Evolutionary conservation across 108 stramenopile genomes (phyloP).

Genomic region (Conticribra weissflogii): DNA sequence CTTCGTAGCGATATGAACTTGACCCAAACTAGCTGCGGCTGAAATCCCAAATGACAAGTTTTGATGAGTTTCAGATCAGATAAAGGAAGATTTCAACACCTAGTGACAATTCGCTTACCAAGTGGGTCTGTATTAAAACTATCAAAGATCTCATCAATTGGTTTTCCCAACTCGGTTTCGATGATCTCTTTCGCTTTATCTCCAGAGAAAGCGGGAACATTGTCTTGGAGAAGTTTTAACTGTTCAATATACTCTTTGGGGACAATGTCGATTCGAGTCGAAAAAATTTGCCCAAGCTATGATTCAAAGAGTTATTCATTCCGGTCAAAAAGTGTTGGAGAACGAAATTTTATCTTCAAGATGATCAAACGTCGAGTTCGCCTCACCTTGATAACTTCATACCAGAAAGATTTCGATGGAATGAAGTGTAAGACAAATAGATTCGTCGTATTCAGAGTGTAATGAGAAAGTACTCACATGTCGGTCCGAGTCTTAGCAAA

Average conservation of each 20-base stretch:
- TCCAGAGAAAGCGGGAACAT: constrained; percentile 95
- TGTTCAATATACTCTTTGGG: constrained; percentile 96
- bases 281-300: constrained; percentile 94
- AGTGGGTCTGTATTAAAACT: constrained; percentile 77
- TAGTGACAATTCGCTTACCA: constrained; percentile 19
- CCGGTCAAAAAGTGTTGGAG: background rate
- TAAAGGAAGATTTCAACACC: too few species aligned
- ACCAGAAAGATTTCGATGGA: background rate
- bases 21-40: constrained; percentile 93
- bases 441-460: too few species aligned
- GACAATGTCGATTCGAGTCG: constrained; percentile 95
- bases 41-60: constrained; percentile 23
- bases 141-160: constrained; percentile 84
- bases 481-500: constrained; percentile 92
- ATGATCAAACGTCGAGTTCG: too few species aligned
- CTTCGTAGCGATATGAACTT: constrained; percentile 94
- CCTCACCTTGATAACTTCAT: too few species aligned
- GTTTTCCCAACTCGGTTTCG: constrained; percentile 89
- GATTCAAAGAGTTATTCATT: too few species aligned
- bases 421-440: background rate
- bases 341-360: too few species aligned
- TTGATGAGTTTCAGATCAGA: too few species aligned
- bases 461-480: constrained; percentile 32
- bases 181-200: constrained; percentile 88
- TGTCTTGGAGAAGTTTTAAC: constrained; percentile 91